Conservation (phyloP, 495 filamentous ascomycete species). For the Aspergillus carlsbadensis region DNA sequence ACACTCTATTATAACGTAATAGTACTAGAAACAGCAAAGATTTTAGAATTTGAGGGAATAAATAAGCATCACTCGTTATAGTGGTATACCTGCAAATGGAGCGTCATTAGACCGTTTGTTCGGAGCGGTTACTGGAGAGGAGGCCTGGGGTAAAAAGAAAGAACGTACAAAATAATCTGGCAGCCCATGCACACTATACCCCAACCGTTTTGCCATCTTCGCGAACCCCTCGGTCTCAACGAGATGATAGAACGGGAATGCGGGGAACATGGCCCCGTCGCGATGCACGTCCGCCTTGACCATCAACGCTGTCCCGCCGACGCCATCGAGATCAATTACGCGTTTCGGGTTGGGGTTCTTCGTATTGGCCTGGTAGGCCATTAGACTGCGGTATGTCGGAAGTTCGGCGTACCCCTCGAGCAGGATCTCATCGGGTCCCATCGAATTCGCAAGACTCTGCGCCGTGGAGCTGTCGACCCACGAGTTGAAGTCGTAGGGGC, state of each 20-base stretch:
- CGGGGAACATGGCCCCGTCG: slow-evolving; percentile 97
- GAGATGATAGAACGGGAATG: slow-evolving; percentile 93
- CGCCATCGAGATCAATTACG: slow-evolving; percentile 80
- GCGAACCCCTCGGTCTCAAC: slow-evolving; percentile 99
- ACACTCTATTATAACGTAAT: no score
- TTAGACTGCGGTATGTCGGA: slow-evolving; percentile 84
- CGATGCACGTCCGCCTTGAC: slow-evolving; percentile 97
- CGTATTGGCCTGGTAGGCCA: slow-evolving; percentile 76
- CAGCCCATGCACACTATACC: slow-evolving; percentile 78
- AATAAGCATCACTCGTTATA: slow-evolving; percentile 70
- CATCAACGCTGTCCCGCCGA: slow-evolving; percentile 88
- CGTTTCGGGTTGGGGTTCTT: slow-evolving; percentile 53
- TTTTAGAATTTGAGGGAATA: slow-evolving; percentile 1
- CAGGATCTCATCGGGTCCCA: slow-evolving; percentile 89
- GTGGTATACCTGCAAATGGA: slow-evolving; percentile 70
- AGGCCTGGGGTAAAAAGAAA: neutral
- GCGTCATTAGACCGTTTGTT: slow-evolving; percentile 1
- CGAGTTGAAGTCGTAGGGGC: slow-evolving; percentile 95
- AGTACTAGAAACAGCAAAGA: neutral
- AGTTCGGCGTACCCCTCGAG: slow-evolving; percentile 91
- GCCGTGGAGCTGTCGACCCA: slow-evolving; percentile 88
- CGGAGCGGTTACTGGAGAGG: no score
- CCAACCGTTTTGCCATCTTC: slow-evolving; percentile 88
- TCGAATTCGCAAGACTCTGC: slow-evolving; percentile 66
- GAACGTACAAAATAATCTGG: slow-evolving; percentile 91